Evolutionary conservation across 352 stramenopile genomes (phyloP), one percentile per base, ranked within the genome.

Genomic region (Phytophthora crassamura): DNA sequence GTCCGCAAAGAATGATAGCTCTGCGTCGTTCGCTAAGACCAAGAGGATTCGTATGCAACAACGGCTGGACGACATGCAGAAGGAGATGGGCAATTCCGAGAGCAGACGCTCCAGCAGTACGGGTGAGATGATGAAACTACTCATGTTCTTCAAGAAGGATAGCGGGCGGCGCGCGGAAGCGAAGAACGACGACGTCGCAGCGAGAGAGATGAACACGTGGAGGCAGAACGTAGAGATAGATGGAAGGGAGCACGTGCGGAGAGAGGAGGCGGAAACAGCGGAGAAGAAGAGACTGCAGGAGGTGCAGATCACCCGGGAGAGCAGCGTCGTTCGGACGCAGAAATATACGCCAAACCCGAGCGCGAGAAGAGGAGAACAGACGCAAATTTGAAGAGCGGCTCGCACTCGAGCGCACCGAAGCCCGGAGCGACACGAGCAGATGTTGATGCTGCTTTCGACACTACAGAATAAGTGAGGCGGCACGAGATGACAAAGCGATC

Each of bases 371-470:
- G n/a, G 58, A 66, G 14, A 59, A 38, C 7, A 28, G 22, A 7
- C 25, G 46, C 3, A 36, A 28, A 0, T 58, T 30, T 25, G 48
- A 59, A 22, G 32, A 52, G 14, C 30, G 40, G 2, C 42, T 59
- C 3, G 47, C 18, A 4, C 15, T 41, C 1, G 58, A 67, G 2
- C 47, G 58, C 5, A 16, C 5, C 10, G 47, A 59, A 11, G 18
- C 35, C 1, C 35, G 22, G 35, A 59, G 2, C 33, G 58, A 5
- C 58, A 66, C 32, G 47, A 66, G 5, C 16, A 58, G 6, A 58
- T 66, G 39, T 49, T 53, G 58, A 28, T 66, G 16, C 1, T 66
- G 14, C 33, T 66, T 7, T 16, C n/a, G 5, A 36, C 9, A 5
- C 5, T 56, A 7, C 45, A 39, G 30, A 55, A 50, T 28, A 35